phyloP scores from a whole-genome alignment of 2,329 filamentous ascomycete species.

The Malbranchea cinnamomea region DNA sequence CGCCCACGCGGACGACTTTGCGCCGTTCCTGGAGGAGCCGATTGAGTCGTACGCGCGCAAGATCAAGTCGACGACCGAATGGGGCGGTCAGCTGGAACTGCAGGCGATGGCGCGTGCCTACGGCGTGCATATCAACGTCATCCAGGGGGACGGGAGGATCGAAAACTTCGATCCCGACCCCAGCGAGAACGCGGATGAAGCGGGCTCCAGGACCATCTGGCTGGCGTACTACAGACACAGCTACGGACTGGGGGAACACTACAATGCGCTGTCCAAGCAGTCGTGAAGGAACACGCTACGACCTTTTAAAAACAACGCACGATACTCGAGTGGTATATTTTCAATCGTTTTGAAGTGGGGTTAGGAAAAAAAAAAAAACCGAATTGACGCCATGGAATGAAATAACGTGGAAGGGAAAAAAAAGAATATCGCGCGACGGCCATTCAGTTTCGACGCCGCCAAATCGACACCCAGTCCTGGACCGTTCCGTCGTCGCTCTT shows the following conservation, averaged over 20 bases:
- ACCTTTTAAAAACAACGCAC: no score
- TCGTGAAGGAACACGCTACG: no score
- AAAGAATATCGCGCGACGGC: no score
- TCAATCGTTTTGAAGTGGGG: no score
- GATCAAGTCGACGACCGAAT: conserved; percentile 79
- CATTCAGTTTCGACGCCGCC: conserved; percentile 25
- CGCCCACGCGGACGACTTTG: conserved; percentile 63
- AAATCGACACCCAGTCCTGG: conserved; percentile 29
- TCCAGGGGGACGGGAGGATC: conserved; percentile 66
- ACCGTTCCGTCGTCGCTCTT: conserved; percentile 28
- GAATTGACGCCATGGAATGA: no score
- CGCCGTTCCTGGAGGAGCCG: conserved; percentile 71
- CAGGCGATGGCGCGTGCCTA: conserved; percentile 71
- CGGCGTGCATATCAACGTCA: conserved; percentile 62
- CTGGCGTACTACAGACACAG: conserved; percentile 89
- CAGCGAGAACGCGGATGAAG: conserved; percentile 24
- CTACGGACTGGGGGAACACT: conserved; percentile 91
- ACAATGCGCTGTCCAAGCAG: conserved; percentile 63
- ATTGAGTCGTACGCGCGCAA: conserved; percentile 57
- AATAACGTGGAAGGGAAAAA: no score
- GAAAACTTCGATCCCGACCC: conserved; percentile 55
- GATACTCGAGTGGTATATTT: no score
- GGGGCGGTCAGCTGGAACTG: conserved; percentile 89
- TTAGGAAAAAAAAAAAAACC: no score
- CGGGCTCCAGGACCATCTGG: conserved; percentile 50